Evolutionary conservation across 495 filamentous ascomycete species (phyloP).

Genomic region (Pyronema omphalodes): DNA sequence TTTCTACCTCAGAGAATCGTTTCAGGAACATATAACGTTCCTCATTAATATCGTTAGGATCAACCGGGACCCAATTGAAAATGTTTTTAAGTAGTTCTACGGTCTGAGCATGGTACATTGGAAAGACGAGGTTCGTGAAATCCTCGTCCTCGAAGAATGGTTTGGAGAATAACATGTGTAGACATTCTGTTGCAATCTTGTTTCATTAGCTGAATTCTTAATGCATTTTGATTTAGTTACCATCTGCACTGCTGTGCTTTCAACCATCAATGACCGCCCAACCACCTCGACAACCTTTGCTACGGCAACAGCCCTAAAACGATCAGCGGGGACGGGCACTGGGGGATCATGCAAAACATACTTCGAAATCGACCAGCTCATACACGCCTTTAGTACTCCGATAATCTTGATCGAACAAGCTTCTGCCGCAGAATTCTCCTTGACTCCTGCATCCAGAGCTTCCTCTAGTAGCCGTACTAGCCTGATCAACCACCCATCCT

Average conservation of each 20-base stretch:
- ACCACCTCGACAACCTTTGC: slow-evolving; percentile 52
- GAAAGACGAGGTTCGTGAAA: slow-evolving; percentile 55
- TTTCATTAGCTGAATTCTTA: slow-evolving; percentile 28
- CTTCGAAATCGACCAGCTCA: slow-evolving; percentile 68
- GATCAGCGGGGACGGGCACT: neutral
- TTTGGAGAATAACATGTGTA: slow-evolving; percentile 65
- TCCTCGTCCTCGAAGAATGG: slow-evolving; percentile 57
- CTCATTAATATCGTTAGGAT: slow-evolving; percentile 65
- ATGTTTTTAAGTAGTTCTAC: slow-evolving; percentile 55
- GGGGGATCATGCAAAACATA: slow-evolving; percentile 6
- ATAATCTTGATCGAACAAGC: slow-evolving; percentile 56
- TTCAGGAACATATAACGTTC: slow-evolving; percentile 82
- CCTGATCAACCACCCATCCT: slow-evolving; percentile 73
- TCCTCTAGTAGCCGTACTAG: slow-evolving; percentile 54
- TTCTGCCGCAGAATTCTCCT: slow-evolving; percentile 43
- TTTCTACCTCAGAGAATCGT: slow-evolving; percentile 69
- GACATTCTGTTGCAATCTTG: slow-evolving; percentile 64
- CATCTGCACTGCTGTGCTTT: slow-evolving; percentile 56
- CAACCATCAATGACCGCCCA: slow-evolving; percentile 53
- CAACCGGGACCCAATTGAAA: slow-evolving; percentile 66
- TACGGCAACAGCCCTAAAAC: slow-evolving; percentile 41
- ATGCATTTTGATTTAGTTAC: slow-evolving; percentile 20
- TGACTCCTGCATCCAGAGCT: slow-evolving; percentile 46
- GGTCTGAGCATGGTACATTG: slow-evolving; percentile 54
- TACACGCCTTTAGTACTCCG: slow-evolving; percentile 50